Evolutionary conservation across 768 basidiomycete genomes (phyloP).

Genomic region (Tulasnella sp.): DNA sequence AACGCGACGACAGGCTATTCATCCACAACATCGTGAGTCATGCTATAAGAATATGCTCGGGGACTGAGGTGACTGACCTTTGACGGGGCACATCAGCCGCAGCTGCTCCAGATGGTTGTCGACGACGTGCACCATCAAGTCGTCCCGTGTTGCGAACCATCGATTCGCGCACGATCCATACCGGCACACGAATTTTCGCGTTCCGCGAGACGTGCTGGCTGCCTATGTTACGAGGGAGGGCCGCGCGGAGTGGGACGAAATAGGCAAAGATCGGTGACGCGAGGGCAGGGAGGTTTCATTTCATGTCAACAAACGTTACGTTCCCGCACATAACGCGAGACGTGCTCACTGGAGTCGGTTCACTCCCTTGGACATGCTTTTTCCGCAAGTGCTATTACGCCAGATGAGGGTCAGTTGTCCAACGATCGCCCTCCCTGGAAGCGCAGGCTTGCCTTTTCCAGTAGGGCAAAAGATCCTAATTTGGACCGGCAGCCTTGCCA

Average conservation of each 20-base stretch:
- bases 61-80: neutral
- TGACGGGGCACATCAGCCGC: slow-evolving; percentile 17
- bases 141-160: slow-evolving; percentile 1
- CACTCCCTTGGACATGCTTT: slow-evolving; percentile 25
- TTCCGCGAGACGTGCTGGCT: neutral
- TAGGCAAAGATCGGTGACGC: neutral
- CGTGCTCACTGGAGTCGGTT: slow-evolving; percentile 2
- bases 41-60: neutral
- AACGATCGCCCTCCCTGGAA: neutral
- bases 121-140: slow-evolving; percentile 20
- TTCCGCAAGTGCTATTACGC: slow-evolving; percentile 20
- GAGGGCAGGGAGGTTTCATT: neutral
- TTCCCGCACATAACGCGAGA: neutral
- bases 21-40: neutral
- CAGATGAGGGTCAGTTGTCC: neutral
- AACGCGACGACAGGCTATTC: slow-evolving; percentile 7
- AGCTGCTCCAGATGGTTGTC: slow-evolving; percentile 27
- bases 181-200: slow-evolving; percentile 12
- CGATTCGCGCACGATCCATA: slow-evolving; percentile 27
- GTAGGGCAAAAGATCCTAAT: slow-evolving; percentile 19
- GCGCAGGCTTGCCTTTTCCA: slow-evolving; percentile 19
- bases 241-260: neutral
- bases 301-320: neutral
- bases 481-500: slow-evolving; percentile 29
- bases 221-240: neutral